Evolutionary conservation across 2,329 filamentous ascomycete genomes (phyloP), one percentile per base, ranked within the genome.

Genomic region (Cladosporium halotolerans): DNA sequence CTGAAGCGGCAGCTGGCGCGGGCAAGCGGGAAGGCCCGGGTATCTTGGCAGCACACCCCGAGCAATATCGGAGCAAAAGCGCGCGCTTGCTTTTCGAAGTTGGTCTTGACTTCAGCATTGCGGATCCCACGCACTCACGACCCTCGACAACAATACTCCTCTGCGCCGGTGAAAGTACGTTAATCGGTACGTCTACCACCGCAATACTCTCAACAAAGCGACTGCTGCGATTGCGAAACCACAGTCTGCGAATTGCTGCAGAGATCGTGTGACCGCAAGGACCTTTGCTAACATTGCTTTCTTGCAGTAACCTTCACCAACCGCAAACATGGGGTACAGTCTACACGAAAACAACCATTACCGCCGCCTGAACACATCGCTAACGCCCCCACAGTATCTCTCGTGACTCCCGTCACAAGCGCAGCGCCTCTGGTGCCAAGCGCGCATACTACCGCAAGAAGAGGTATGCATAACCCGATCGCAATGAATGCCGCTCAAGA

Each of bases 401-500:
- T 80, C 89, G 93, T 82, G 92, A 97, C 82, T 96, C 90, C 77
- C 90, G 93, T 82, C 93, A 99, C 86, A 99, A 99, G 88, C 91
- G 93, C 81, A 91, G 90, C 79, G 91, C 92, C 78, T 88, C 95
- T 77, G 95, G 93, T 84, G 93, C 95, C 73, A 99, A 99, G 76
- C 70, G 76, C 65, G 76, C 76, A 75, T 76, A 76, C 74, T 78
- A 78, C 69, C 76, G 76, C 73, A 78, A 78, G 76, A 78, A 78
- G 76, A 76, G 76, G 76, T 78, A 77, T 76, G 74, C 73, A 77
- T 77, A 78, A 78, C 66, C 76, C 76, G 74, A 78, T 71, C 68
- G 74, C 71, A 66, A 48, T 50, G 51, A 44, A 40, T 54, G 52
- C 52, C 45, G 31, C 39, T 54, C 52, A 49, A 38, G 52, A 54